phyloP scores from a whole-genome alignment of 768 basidiomycete genomes.

The Mycena kentingensis region DNA sequence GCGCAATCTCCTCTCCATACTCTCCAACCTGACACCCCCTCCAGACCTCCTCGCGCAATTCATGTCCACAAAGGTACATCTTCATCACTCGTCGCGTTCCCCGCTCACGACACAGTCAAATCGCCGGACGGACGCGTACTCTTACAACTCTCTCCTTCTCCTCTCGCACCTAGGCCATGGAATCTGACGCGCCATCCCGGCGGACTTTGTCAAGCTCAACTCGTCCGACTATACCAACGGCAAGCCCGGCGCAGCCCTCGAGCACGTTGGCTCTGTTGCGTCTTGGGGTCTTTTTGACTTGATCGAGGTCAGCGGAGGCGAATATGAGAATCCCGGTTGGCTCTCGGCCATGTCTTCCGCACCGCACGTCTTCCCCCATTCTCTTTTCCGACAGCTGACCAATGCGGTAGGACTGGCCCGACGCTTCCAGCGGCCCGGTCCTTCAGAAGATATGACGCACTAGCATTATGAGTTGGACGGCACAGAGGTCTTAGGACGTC shows the following conservation, averaged over 20 bases:
- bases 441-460: no score
- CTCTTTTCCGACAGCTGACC: no score
- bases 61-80: conserved; percentile 70
- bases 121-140: conserved; percentile 63
- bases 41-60: conserved; percentile 81
- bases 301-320: conserved; percentile 86
- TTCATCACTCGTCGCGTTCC: conserved; percentile 4
- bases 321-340: conserved; percentile 80
- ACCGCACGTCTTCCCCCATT: no score
- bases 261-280: conserved; percentile 62
- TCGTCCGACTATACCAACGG: conserved; percentile 67
- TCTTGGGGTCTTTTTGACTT: conserved; percentile 73
- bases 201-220: conserved; percentile 80
- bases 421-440: no score
- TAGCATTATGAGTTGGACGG: no score
- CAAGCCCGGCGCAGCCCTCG: conserved; percentile 52
- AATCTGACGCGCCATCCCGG: conserved; percentile 57
- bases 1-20: conserved; percentile 31
- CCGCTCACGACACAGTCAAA: conserved; percentile 37
- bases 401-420: no score
- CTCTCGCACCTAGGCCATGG: conserved; percentile 54
- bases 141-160: conserved; percentile 55
- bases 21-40: neutral
- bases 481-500: no score
- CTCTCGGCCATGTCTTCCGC: neutral